Base-by-base conservation (phyloP, 306 rosid genomes). In the Quercus cerris region DNA sequence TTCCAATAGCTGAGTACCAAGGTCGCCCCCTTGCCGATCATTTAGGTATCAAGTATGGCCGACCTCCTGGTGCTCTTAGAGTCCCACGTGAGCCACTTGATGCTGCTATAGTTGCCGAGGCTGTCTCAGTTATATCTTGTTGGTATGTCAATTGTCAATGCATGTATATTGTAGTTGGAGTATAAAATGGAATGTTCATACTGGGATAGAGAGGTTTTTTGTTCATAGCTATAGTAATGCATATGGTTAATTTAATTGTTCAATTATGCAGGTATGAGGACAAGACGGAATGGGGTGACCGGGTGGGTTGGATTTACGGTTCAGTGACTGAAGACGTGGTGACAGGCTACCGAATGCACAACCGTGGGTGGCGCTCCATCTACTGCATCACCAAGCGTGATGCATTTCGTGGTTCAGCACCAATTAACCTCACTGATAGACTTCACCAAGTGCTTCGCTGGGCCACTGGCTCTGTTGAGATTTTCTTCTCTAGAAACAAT, bases 11-110 rank as follows among this genome's bases (percentile, higher is more conserved):
- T 0, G 98, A 94, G 86, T 87, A 59, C 77, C 94, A 92, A 73
- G 97, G 94, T 6, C 97, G 98, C 0, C 98, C 98, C 1, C 80
- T 92, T 0, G 97, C 91, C 0, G 98, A 94, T 78, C 94, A 94
- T 76, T 84, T 90, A 0, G 89, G 91, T 0, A 80, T 91, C 31
- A 88, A 91, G 79, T 88, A 67, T 35, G 98, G 98, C 33, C 86
- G 98, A 30, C 89, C 90, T 14, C 92, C 97, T 0, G 97, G 98
- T 59, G 75, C 31, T 17, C 87, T 94, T 0, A 81, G 94, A 27
- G 78, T 11, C 20, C 97, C 98, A 18, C 97, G 97, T 0, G 89
- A 88, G 0, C 98, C 94, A n/a, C 97, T 94, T 12, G 97, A 94
- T 73, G 90, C 98, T 17, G 63, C 84, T 19, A 80, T 83, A 0